These are phyloP conservation scores for Morella rubra DNA, from an alignment of 306 rosid species.

Conservation along the genomic window DNA sequence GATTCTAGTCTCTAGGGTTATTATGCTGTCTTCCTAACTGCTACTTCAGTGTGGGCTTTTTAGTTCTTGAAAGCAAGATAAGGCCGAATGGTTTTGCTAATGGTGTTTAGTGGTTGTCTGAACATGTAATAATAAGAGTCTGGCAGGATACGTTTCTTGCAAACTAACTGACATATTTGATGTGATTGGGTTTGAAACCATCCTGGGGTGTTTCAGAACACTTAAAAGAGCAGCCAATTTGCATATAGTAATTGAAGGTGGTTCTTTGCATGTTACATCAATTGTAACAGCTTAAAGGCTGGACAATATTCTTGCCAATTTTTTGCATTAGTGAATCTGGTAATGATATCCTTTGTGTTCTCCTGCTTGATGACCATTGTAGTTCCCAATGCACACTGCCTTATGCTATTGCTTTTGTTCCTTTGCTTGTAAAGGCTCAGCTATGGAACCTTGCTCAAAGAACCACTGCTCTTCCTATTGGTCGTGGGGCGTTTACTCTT, in stretches of 20 bases:
- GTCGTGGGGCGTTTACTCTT: constrained; percentile 98
- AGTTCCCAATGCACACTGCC: neutral
- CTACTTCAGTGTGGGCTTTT: neutral
- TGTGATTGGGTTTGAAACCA: neutral
- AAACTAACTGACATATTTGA: constrained; percentile 4
- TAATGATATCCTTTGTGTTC: constrained; percentile 1
- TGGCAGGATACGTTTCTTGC: neutral
- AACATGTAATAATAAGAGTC: constrained; percentile 3
- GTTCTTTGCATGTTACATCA: neutral
- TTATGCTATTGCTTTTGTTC: constrained; percentile 13
- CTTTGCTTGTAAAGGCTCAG: constrained; percentile 63
- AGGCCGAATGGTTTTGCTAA: neutral
- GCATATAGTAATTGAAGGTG: neutral
- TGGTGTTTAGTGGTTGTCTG: neutral
- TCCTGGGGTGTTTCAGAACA: neutral
- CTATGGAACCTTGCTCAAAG: constrained; percentile 97
- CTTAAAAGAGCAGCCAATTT: neutral
- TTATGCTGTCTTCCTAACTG: neutral
- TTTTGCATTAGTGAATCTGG: neutral
- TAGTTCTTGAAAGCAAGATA: neutral
- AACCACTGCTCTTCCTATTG: constrained; percentile 91
- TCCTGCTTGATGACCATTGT: constrained; percentile 1
- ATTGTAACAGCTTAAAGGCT: neutral
- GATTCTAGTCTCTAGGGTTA: neutral
- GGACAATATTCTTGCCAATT: neutral